Base-by-base conservation (phyloP, 2,329 filamentous ascomycete genomes). In the Epichloe festucae region DNA sequence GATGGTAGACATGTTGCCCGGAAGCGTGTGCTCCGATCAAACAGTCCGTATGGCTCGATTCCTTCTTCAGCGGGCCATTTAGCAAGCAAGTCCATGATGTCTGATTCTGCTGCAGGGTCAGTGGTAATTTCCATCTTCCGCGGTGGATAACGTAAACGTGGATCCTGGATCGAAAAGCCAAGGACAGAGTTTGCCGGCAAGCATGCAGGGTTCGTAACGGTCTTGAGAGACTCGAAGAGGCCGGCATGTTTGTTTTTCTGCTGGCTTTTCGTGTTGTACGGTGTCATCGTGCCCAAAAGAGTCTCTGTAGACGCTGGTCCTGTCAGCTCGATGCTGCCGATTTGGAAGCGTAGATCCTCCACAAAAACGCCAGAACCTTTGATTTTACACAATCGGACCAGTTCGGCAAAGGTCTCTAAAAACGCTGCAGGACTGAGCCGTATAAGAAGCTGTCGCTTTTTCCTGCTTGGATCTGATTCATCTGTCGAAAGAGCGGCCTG, bases 401-500 rank as follows among this genome's bases (percentile, higher is more conserved):
- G 65, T 54, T 84, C 75, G 21, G 81, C 72, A 72, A 87, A 89
- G 0, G 84, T 65, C 58, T 86, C 78, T 2, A 81, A 67, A 60
- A 89, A 91, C 6, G 85, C 84, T 19, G 89, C 84, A 2, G 93
- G 93, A 64, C 97, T 91, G 1, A 91, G 70, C 51, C 90, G 77
- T 49, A 96, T 67, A 52, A 91, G 81, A 1, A 87, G 63, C 15
- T 76, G 72, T 65, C 68, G 60, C 40, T 65, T 62, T 0, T 23
- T 31, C 54, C 62, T 65, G 40, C 53, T 60, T 1, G 56, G 52
- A 10, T 63, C 54, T 7, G 53, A 49, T 2, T 53, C 53, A 4
- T 66, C 57, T 55, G 62, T 34, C 19, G 59, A 55, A 4, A 65
- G 56, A 55, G 60, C 6, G 40, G 59, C 53, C 43, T 68, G 60